Conservation (phyloP, 1,139 yeast species). For the Geotrichum restrictum region DNA sequence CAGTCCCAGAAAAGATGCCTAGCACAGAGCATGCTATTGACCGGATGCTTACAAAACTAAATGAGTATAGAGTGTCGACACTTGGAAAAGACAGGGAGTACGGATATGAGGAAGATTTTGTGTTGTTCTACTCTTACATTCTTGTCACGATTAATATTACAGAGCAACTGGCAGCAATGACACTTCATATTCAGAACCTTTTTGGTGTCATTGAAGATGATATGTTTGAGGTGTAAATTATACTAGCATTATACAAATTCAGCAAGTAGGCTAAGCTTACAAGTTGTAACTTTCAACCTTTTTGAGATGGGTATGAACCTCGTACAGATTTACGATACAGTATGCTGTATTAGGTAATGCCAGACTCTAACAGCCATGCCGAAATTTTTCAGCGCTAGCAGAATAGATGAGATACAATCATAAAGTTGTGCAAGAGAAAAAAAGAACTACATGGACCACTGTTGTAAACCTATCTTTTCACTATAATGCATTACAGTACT, state of each 20-base stretch:
- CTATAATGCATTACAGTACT: no score
- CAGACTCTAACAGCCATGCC: no score
- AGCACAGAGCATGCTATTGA: slow-evolving; percentile 74
- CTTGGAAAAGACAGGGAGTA: slow-evolving; percentile 9
- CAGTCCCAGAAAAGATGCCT: slow-evolving; percentile 72
- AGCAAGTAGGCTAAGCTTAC: no score
- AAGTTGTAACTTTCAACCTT: not conserved
- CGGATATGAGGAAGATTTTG: slow-evolving; percentile 59
- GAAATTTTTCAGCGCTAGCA: no score
- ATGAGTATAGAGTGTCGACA: slow-evolving; percentile 30
- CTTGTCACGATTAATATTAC: slow-evolving; percentile 67
- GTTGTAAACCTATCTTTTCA: no score
- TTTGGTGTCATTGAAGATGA: slow-evolving; percentile 64
- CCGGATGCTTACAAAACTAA: slow-evolving; percentile 59
- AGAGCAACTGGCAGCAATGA: slow-evolving; percentile 58
- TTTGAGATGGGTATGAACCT: not conserved
- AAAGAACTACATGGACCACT: no score
- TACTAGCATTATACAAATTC: not conserved
- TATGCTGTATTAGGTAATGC: no score
- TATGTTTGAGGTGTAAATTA: slow-evolving; percentile 36
- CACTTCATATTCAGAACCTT: slow-evolving; percentile 51
- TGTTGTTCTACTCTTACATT: slow-evolving; percentile 67
- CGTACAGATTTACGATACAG: no score
- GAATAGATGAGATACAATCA: no score
- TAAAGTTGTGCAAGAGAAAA: no score